Conservation (phyloP, 2,329 filamentous ascomycete species). For the Graphilbum ipis-grandicollis region DNA sequence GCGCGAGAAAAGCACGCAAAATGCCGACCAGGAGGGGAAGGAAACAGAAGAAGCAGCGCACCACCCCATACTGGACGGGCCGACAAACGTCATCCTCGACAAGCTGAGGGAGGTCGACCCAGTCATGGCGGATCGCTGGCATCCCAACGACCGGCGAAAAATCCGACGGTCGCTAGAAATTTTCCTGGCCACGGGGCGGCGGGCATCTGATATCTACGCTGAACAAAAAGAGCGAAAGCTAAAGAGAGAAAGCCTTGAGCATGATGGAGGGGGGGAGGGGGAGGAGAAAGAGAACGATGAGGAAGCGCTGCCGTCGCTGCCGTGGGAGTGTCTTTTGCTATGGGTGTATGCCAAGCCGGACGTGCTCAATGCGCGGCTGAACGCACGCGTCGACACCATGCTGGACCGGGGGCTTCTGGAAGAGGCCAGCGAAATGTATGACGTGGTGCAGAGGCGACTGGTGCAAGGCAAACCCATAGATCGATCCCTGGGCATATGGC, state of each 20-base stretch:
- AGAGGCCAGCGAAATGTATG: constrained; percentile 29
- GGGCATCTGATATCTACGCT: constrained; percentile 72
- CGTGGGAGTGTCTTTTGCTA: constrained; percentile 51
- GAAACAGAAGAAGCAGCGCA: constrained; percentile 22
- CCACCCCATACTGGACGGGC: constrained; percentile 49
- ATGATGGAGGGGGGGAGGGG: no score
- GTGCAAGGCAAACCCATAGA: constrained; percentile 41
- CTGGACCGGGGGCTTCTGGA: constrained; percentile 34
- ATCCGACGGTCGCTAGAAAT: constrained; percentile 84
- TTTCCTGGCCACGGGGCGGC: constrained; percentile 63
- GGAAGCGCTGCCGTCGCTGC: no score
- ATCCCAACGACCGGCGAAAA: constrained; percentile 81
- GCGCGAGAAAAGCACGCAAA: constrained; percentile 7
- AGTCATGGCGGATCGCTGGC: constrained; percentile 78
- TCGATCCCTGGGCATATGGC: constrained; percentile 74
- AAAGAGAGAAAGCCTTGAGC: no score
- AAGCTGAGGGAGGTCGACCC: constrained; percentile 71
- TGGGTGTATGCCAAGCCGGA: constrained; percentile 72
- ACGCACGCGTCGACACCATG: constrained; percentile 74
- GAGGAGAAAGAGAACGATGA: no score
- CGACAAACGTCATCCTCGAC: constrained; percentile 54
- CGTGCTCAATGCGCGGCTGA: constrained; percentile 50
- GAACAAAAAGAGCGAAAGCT: constrained; percentile 39
- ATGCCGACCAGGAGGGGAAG: not conserved
- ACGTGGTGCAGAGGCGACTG: constrained; percentile 17